Conservation (phyloP, 2,329 filamentous ascomycete genomes). For the Sclerotinia sclerotiorum region DNA sequence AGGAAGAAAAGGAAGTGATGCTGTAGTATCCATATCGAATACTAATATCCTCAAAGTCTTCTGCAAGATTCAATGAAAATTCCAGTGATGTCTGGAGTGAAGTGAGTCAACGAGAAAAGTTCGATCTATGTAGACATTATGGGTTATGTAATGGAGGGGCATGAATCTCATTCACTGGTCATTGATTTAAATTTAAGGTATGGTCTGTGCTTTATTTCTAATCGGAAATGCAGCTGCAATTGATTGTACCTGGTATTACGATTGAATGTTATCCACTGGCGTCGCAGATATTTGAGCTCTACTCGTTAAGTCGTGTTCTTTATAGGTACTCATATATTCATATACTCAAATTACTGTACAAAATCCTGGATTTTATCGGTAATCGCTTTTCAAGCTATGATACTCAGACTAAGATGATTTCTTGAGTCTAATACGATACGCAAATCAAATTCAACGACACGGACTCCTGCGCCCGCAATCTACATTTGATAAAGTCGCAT, state of each 20-base stretch:
- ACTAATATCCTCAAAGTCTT: background rate
- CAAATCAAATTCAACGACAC: background rate
- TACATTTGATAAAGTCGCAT: background rate
- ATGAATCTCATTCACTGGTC: constrained; percentile 9
- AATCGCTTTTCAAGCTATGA: background rate
- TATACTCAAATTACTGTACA: background rate
- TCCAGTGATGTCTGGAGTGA: constrained; percentile 11
- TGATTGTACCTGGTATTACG: background rate
- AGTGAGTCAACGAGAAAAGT: constrained; percentile 24
- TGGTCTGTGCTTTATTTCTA: constrained; percentile 26
- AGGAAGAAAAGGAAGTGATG: constrained; percentile 63
- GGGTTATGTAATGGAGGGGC: constrained; percentile 33
- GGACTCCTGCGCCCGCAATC: background rate
- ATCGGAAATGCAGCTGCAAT: constrained; percentile 4
- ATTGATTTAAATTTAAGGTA: constrained; percentile 27
- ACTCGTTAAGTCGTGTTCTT: no score
- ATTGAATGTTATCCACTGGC: constrained; percentile 11
- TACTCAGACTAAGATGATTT: background rate
- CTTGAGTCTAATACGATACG: background rate
- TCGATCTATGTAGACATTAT: constrained; percentile 20
- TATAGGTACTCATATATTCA: no score
- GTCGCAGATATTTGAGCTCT: background rate
- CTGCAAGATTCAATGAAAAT: constrained; percentile 1
- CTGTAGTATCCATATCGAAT: constrained; percentile 59
- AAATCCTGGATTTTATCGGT: background rate